Evolutionary conservation across 2,329 filamentous ascomycete genomes (phyloP).

Genomic region (Aureobasidium sp.): DNA sequence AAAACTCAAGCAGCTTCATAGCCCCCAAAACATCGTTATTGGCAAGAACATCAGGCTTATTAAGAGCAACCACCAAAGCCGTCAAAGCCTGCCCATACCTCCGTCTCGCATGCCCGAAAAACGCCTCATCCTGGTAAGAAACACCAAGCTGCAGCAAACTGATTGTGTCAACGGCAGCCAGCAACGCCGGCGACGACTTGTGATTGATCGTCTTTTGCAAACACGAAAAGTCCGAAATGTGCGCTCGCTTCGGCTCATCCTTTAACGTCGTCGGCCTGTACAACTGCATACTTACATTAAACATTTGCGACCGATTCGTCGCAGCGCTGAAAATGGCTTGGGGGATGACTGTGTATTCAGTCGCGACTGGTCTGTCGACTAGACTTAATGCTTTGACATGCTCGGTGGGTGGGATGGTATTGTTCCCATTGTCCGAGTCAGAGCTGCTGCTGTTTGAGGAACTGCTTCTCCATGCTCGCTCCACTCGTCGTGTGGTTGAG

Average conservation of each 20-base stretch:
- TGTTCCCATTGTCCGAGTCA: background rate
- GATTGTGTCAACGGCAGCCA: conserved; percentile 25
- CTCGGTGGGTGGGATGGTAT: background rate
- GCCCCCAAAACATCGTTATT: conserved; percentile 28
- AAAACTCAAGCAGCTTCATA: conserved; percentile 25
- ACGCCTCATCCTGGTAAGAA: conserved; percentile 21
- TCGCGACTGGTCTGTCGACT: background rate
- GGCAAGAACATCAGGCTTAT: conserved; percentile 17
- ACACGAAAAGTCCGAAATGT: conserved; percentile 8
- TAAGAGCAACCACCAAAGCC: conserved; percentile 21
- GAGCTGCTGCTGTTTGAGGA: background rate
- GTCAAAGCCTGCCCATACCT: conserved; percentile 24
- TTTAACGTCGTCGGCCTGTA: conserved; percentile 24
- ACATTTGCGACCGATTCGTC: conserved; percentile 22
- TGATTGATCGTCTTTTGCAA: background rate
- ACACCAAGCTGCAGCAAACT: conserved; percentile 26
- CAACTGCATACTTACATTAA: conserved; percentile 25
- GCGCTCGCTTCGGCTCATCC: background rate
- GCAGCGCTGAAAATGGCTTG: conserved; percentile 9
- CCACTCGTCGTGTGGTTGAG: conserved; percentile 17
- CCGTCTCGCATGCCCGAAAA: conserved; percentile 24
- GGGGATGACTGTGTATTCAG: background rate
- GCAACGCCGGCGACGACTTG: conserved; percentile 21
- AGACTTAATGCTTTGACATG: background rate
- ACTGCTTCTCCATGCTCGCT: background rate